These are phyloP conservation scores for Amniculicola lignicola DNA, from an alignment of 495 filamentous ascomycete species.

Conservation along the genomic window DNA sequence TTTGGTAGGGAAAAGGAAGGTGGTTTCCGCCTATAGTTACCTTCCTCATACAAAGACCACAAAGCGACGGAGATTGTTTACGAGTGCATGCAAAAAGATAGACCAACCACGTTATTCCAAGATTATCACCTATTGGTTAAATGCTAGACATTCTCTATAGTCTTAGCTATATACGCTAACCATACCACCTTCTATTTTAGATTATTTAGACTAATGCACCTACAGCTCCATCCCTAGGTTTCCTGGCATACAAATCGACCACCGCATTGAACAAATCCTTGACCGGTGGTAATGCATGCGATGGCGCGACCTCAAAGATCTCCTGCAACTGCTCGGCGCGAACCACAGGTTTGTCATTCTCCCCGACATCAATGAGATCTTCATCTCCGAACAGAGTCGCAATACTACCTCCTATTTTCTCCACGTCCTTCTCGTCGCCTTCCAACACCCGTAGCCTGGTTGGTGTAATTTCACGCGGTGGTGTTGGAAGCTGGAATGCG, in stretches of 20 bases:
- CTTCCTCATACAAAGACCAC: too few relatives aligned
- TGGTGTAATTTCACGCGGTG: conserved; percentile 44
- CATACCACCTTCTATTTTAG: too few relatives aligned
- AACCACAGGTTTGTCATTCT: conserved; percentile 52
- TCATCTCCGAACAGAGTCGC: background rate
- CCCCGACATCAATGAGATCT: conserved; percentile 34
- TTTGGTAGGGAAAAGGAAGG: too few relatives aligned
- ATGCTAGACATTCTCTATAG: too few relatives aligned
- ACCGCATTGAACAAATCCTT: conserved; percentile 76
- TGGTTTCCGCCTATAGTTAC: too few relatives aligned
- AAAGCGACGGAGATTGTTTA: too few relatives aligned
- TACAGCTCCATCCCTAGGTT: conserved; percentile 30
- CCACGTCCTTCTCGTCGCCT: conserved; percentile 50
- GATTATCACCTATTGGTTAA: too few relatives aligned
- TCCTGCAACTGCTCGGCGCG: conserved; percentile 63
- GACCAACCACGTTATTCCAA: too few relatives aligned
- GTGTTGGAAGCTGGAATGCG: conserved; percentile 44
- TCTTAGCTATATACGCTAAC: too few relatives aligned
- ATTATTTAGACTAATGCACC: background rate
- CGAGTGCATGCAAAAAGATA: too few relatives aligned
- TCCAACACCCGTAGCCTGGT: conserved; percentile 47
- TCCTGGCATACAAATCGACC: conserved; percentile 55
- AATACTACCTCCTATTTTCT: conserved; percentile 40
- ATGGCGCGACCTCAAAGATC: conserved; percentile 70
- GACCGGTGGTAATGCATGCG: conserved; percentile 74